Base-by-base conservation (phyloP, 2,329 filamentous ascomycete species). In the Aspergillus pseudoterreus region DNA sequence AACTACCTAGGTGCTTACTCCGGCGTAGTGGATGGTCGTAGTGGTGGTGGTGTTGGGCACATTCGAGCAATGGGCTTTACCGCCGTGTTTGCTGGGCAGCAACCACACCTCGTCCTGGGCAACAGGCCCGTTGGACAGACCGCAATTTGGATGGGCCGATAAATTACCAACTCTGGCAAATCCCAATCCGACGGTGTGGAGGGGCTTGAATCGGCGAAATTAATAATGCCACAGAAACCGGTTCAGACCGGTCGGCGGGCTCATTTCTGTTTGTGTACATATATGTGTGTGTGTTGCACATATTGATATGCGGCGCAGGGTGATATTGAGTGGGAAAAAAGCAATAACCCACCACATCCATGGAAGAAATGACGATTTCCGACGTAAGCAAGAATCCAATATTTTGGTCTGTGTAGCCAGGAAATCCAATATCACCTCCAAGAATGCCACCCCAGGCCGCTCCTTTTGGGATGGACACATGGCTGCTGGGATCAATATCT, bases 41-140 rank as follows among this genome's bases (percentile, higher is more conserved):
- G 27, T 30, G 27, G 27, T 30, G 27, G 27, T 30, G 27, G 27
- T 56, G 64, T 62, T 63, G 58, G 63, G 63, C 63, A 56, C 57
- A 57, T 54, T 57, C 55, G 57, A 56, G 51, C 49, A 54, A 63
- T 64, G 51, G 62, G 61, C 64, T 65, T 67, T 67, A 66, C 65
- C 63, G 65, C 65, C 48, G 61, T 46, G 51, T 54, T 57, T 63
- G 59, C 65, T 68, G 66, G 66, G 66, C 66, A 68, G 60, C 66
- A 66, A 68, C 59, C 57, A 55, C 56, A 53, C 56, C 56, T 41
- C 45, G 32, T 36, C 35, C 24, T 44, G 45, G 48, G 43, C 51
- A 44, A 38, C 51, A 19, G 27, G 27, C 27, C 35, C 44, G 50
- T 50, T 52, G 35, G 41, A 55, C 57, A 59, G 57, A 59, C 57